Conservation (phyloP, 2,329 filamentous ascomycete species). For the Aspergillus fumigatus region DNA sequence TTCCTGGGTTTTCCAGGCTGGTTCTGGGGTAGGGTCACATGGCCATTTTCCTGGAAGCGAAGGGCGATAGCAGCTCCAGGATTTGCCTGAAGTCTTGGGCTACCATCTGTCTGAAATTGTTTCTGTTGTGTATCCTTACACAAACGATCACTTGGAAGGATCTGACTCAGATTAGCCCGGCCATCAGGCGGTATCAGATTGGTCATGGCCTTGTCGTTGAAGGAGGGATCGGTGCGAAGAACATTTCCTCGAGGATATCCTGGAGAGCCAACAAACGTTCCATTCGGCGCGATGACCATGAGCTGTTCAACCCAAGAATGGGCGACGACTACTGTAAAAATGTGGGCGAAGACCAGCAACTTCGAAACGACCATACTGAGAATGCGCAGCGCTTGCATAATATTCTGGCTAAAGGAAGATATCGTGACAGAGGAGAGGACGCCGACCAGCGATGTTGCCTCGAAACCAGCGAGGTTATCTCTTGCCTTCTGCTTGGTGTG, state of each 20-base stretch:
- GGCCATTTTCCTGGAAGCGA: slow-evolving; percentile 70
- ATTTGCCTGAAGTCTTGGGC: slow-evolving; percentile 58
- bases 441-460: slow-evolving; percentile 14
- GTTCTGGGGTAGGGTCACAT: slow-evolving; percentile 59
- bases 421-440: slow-evolving; percentile 4
- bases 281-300: slow-evolving; percentile 65
- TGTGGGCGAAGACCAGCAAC: slow-evolving; percentile 21
- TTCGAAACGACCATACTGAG: slow-evolving; percentile 1
- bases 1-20: slow-evolving; percentile 59
- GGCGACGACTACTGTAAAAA: slow-evolving; percentile 37
- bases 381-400: slow-evolving; percentile 4
- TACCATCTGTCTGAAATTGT: slow-evolving; percentile 53
- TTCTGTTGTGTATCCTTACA: slow-evolving; percentile 62
- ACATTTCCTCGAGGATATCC: slow-evolving; percentile 74
- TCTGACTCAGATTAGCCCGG: slow-evolving; percentile 44
- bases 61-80: slow-evolving; percentile 63
- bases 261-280: slow-evolving; percentile 63
- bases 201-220: slow-evolving; percentile 55
- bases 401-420: background rate
- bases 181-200: slow-evolving; percentile 59
- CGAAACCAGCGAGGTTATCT: background rate
- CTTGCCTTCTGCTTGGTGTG: slow-evolving; percentile 4
- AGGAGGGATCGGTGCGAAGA: slow-evolving; percentile 52
- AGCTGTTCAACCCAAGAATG: slow-evolving; percentile 85
- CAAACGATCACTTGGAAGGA: slow-evolving; percentile 52